phyloP scores from a whole-genome alignment of 305 asterid genomes.

The Euphrasia arctica region DNA sequence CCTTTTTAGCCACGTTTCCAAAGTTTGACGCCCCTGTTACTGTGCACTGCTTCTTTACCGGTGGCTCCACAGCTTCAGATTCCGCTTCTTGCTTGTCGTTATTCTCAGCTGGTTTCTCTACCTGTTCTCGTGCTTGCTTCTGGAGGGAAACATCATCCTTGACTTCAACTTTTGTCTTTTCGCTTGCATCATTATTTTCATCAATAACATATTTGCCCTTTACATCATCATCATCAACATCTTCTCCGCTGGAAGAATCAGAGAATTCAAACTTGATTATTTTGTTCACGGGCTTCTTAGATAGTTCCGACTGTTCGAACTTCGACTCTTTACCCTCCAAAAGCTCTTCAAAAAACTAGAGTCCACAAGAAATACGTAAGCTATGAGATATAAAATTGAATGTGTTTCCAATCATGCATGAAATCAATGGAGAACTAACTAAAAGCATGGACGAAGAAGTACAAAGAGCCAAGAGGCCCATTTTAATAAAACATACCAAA shows the following conservation, averaged over 20 bases:
- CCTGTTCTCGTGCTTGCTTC: constrained; percentile 33
- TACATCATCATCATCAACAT: constrained; percentile 25
- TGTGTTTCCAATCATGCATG: not conserved
- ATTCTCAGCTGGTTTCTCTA: constrained; percentile 37
- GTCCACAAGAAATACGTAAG: constrained; percentile 11
- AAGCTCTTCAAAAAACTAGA: constrained; percentile 58
- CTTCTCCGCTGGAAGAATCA: constrained; percentile 55
- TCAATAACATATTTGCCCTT: constrained; percentile 28
- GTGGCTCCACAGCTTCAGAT: constrained; percentile 52
- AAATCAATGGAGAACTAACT: no score
- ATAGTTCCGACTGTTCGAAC: constrained; percentile 33
- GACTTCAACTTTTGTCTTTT: constrained; percentile 30
- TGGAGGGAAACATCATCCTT: constrained; percentile 31
- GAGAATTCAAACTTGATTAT: constrained; percentile 63
- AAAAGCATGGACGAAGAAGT: no score
- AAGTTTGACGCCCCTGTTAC: constrained; percentile 33
- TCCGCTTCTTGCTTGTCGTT: constrained; percentile 34
- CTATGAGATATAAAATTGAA: not conserved
- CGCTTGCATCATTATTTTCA: constrained; percentile 27
- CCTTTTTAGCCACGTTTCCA: constrained; percentile 34
- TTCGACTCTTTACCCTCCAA: constrained; percentile 24
- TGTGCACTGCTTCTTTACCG: constrained; percentile 56
- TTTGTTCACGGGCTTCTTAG: constrained; percentile 62
- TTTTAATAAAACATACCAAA: not conserved
- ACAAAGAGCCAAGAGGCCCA: no score